Base-by-base conservation (phyloP, 2,329 filamentous ascomycete genomes). In the Aspergillus novofumigatus region DNA sequence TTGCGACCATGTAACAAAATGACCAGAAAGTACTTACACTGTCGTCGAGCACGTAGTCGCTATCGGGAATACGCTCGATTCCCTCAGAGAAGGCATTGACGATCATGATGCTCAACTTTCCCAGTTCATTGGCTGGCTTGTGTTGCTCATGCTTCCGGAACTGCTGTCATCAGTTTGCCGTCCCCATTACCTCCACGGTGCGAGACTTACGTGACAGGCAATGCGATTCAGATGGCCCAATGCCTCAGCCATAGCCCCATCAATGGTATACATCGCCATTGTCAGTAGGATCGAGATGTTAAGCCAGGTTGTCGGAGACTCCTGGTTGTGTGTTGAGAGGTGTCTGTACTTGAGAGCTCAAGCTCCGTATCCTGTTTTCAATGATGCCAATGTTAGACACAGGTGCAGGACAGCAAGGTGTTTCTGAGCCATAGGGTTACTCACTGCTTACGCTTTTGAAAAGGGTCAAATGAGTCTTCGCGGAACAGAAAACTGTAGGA, bases 111-210 rank as follows among this genome's bases (percentile, higher is more conserved):
- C 68, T 68, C 52, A 69, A 61, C 45, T 70, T 71, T 47, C 70
- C 71, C 49, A 75, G 68, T 29, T 67, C 65, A 59, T 76, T 75
- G 29, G 72, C 71, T 50, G 67, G 62, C 20, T 67, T 60, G 49
- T 67, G 62, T 61, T 68, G 65, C 26, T 65, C 63, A 55, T 69
- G 61, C 48, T 59, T 58, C 41, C 69, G 68, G 52, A 75, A 65
- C 72, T 75, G 51, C 44, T 55, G 23, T 17, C 28, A 47, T 63
- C 38, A 59, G 54, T n/a, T 25, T 11, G 3, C n/a, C n/a, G 44
- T 10, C 20, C 32, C 14, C 8, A 11, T 38, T 26, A 21, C 8
- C 25, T 17, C 26, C n/a, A 25, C 23, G 8, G 2, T 35, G 26
- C 20, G n/a, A 28, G 35, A 56, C 68, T 60, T 60, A 72, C 69